A percentile compares a stretch with the other conserved stretches of the same genome.
These are phyloP conservation scores for Heteromeles arbutifolia DNA, from an alignment of 306 rosid species.

Conservation along the genomic window DNA sequence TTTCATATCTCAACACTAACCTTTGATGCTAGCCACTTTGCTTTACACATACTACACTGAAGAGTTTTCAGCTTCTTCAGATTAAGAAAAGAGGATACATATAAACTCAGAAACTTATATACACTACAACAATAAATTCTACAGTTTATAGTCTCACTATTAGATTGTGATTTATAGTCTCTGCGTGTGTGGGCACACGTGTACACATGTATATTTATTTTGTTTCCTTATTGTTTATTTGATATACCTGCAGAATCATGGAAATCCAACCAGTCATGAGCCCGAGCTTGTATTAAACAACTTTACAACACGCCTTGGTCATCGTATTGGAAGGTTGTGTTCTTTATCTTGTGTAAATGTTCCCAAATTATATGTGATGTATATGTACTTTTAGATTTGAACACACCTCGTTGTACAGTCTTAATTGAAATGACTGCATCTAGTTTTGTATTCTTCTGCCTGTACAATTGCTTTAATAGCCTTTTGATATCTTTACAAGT, in stretches of 20 bases:
- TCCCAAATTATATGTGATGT: background rate
- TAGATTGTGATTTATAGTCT: background rate
- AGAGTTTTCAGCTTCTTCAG: too few relatives aligned
- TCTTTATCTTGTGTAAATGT: slow-evolving; percentile 7
- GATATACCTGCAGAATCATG: slow-evolving; percentile 67
- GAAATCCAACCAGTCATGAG: slow-evolving; percentile 77
- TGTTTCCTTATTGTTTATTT: background rate
- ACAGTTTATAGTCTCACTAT: background rate
- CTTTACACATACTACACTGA: background rate
- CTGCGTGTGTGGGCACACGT: background rate
- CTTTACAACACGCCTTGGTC: slow-evolving; percentile 79
- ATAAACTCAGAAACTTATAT: background rate
- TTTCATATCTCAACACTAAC: background rate
- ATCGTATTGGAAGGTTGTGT: slow-evolving; percentile 77
- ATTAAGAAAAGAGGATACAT: background rate
- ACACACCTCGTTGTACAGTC: background rate
- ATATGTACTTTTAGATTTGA: background rate
- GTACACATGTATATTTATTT: background rate
- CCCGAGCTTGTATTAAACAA: slow-evolving; percentile 87
- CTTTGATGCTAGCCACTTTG: background rate
- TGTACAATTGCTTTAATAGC: background rate
- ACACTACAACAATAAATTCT: background rate
- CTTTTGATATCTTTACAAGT: background rate
- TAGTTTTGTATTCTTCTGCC: background rate
- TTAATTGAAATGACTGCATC: background rate